Percentiles rank a stretch among this genome's conserved stretches.
Evolutionary conservation across 1,284 basidiomycete genomes (phyloP).

Genomic region (Exsudoporus floridanus): DNA sequence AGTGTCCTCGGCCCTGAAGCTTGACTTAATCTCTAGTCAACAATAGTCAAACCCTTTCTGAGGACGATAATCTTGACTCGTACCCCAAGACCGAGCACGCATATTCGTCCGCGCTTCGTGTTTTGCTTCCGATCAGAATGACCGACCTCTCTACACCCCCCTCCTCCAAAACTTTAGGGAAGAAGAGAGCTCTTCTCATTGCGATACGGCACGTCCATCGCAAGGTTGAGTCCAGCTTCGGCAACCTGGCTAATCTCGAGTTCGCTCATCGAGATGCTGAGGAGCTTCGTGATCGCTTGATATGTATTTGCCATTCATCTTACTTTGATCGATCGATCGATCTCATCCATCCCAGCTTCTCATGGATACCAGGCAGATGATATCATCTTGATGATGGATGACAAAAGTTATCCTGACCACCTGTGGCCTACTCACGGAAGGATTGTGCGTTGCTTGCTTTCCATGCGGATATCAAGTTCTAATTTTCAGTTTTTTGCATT

Average conservation of each 20-base stretch:
- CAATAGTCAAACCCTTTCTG: neutral
- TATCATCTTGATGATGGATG: constrained; percentile 36
- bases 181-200: constrained; percentile 29
- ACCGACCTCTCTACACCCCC: neutral
- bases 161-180: neutral
- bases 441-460: constrained; percentile 26
- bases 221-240: neutral
- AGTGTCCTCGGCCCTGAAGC: neutral
- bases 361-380: constrained; percentile 32
- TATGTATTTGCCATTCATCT: too few relatives aligned
- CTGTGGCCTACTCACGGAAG: constrained; percentile 30
- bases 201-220: constrained; percentile 14
- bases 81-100: neutral
- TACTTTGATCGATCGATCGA: constrained; percentile 2
- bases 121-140: constrained; percentile 1
- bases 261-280: constrained; percentile 26
- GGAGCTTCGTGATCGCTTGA: constrained; percentile 9
- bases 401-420: neutral
- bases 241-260: constrained; percentile 12
- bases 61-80: neutral
- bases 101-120: neutral
- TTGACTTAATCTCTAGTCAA: too few relatives aligned
- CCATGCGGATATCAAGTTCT: neutral
- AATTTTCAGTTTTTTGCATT: neutral
- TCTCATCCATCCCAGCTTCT: constrained; percentile 9